Evolutionary conservation across 2,329 filamentous ascomycete genomes (phyloP), one percentile per base, ranked within the genome.

Genomic region (Mollisiaceae sp.): DNA sequence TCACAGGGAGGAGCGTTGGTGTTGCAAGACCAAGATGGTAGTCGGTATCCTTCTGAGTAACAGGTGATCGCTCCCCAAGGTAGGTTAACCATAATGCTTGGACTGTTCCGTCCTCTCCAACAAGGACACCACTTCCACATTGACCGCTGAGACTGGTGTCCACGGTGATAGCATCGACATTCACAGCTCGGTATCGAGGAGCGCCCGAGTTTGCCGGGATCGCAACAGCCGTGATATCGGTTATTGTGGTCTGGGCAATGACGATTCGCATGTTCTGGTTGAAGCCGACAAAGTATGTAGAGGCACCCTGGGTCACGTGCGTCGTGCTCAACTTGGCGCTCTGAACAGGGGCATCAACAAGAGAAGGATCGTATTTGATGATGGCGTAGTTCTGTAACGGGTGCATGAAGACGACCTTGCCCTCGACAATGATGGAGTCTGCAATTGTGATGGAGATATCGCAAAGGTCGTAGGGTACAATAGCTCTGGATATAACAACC

Each of bases 31-130:
- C 95, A 6, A 99, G 89, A 75, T 98, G 94, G 75, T 99, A 99
- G 78, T 99, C 95, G 70, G 97, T 92, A 73, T 99, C 95, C 70
- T 96, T 91, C 72, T 92, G 89, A 64, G 87, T 90, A 74, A 89
- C 89, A 0, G 88, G 84, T 6, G 87, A 91, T 39, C 94, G 89
- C 79, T 99, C 95, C 58, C 95, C 95, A 0, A 99, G 88, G 77
- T 99, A 99, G 8, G 94, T 97, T 62, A 99, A 83, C 96, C 96
- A 99, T 36, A 99, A 82, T 1, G 95, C 95, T 77, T 97, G 93
- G 0, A 99, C 94, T 5, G 92, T 93, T 24, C 95, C 95, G 72
- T 97, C 92, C 69, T 94, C 90, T 2, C 91, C 88, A 15, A 97
- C 89, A 43, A 99, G 85, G 0, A 98, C 96, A 75, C 96, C 96